A percentile compares a stretch with the other conserved stretches of the same genome.
Conservation (phyloP, 768 basidiomycete genomes). For the Glaciozyma martinii region DNA sequence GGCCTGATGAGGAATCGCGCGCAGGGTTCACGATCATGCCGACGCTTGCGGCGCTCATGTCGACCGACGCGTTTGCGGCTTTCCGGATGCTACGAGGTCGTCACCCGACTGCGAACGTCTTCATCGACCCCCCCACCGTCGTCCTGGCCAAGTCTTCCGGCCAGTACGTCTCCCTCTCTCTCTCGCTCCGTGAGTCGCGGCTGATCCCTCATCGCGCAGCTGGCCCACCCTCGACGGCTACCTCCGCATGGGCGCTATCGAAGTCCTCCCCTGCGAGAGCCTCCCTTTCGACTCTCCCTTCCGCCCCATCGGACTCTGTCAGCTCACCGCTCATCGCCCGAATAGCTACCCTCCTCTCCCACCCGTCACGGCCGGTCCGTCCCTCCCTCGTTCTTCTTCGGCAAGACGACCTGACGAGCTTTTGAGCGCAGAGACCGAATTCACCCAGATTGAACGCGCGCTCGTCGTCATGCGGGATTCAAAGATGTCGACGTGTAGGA, state of each 20-base stretch:
- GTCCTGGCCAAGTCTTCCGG: neutral
- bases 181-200: no score
- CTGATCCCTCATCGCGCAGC: no score
- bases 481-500: neutral
- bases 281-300: neutral
- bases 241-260: neutral
- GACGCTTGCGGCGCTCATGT: neutral
- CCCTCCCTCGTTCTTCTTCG: neutral
- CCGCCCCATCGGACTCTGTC: neutral
- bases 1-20: neutral
- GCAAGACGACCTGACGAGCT: slow-evolving; percentile 4
- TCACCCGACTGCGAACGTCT: neutral
- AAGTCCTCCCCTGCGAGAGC: neutral
- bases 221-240: neutral
- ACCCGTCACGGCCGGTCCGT: neutral
- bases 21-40: slow-evolving; percentile 14
- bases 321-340: neutral
- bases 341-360: neutral
- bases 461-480: neutral
- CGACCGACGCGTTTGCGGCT: neutral
- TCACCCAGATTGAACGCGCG: neutral
- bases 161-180: neutral
- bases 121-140: slow-evolving; percentile 9
- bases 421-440: neutral
- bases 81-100: neutral